These are phyloP conservation scores for Suillus subalutaceus DNA, from an alignment of 768 basidiomycete genomes.

Conservation along the genomic window DNA sequence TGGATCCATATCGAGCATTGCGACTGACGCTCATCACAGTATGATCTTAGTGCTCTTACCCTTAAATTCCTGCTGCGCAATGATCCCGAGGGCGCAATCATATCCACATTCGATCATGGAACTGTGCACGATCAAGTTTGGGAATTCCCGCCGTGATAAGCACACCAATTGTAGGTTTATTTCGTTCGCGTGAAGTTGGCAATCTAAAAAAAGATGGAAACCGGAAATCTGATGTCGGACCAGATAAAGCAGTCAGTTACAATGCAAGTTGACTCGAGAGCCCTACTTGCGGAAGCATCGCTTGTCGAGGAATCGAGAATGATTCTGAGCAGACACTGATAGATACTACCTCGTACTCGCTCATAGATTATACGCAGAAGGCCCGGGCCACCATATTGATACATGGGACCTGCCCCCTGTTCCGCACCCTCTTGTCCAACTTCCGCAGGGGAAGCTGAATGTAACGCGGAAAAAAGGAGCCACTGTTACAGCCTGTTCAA, in stretches of 20 bases:
- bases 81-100: constrained; percentile 69
- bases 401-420: neutral
- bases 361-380: neutral
- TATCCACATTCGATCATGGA: constrained; percentile 55
- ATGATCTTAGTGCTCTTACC: constrained; percentile 69
- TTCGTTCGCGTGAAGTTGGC: constrained; percentile 46
- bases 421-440: neutral
- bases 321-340: neutral
- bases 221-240: neutral
- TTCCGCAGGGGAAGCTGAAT: neutral
- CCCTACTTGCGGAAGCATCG: neutral
- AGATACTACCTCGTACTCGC: neutral
- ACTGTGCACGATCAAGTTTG: constrained; percentile 73
- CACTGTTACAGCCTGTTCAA: neutral
- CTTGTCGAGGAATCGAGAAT: neutral
- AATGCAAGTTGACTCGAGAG: constrained; percentile 40
- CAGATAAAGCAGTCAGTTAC: neutral
- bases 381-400: neutral
- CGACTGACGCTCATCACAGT: constrained; percentile 83
- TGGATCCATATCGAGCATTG: constrained; percentile 68
- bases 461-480: neutral
- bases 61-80: constrained; percentile 74
- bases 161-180: neutral
- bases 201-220: constrained; percentile 32
- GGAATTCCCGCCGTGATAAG: constrained; percentile 67